Conservation (phyloP, 495 filamentous ascomycete genomes). For the Hypoxylon subgilvum region DNA sequence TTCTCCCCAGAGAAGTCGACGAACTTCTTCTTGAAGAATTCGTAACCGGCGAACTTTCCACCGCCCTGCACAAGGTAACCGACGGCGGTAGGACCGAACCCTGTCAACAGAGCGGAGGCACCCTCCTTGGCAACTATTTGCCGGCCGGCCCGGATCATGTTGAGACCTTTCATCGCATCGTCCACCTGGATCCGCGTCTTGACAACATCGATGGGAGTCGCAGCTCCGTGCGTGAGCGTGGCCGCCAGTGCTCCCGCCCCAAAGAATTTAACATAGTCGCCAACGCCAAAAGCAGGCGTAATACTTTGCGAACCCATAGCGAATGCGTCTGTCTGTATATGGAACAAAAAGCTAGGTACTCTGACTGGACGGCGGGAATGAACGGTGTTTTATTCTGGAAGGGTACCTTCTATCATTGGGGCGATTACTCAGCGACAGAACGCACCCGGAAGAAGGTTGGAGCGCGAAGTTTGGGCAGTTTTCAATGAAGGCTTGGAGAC, state of each 20-base stretch:
- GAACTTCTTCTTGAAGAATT: conserved; percentile 78
- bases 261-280: conserved; percentile 72
- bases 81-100: conserved; percentile 74
- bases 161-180: conserved; percentile 72
- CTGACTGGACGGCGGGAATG: too few species aligned
- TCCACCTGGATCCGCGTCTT: conserved; percentile 82
- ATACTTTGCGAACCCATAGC: conserved; percentile 27
- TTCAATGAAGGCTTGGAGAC: too few species aligned
- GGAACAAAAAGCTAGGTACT: background rate
- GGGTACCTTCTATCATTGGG: background rate
- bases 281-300: conserved; percentile 37
- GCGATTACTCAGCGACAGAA: conserved; percentile 30
- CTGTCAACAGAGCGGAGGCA: conserved; percentile 73
- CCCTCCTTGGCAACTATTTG: conserved; percentile 74
- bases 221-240: conserved; percentile 75
- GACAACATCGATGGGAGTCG: conserved; percentile 57
- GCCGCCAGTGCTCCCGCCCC: conserved; percentile 86
- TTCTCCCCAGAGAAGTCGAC: conserved; percentile 69
- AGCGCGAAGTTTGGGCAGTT: too few species aligned
- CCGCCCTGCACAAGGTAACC: conserved; percentile 80
- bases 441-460: too few species aligned
- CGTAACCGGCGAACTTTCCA: conserved; percentile 80
- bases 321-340: background rate
- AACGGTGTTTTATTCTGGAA: too few species aligned
- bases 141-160: conserved; percentile 72